Evolutionary conservation across 305 asterid species (phyloP).

Genomic region (Fraxinus ornus): DNA sequence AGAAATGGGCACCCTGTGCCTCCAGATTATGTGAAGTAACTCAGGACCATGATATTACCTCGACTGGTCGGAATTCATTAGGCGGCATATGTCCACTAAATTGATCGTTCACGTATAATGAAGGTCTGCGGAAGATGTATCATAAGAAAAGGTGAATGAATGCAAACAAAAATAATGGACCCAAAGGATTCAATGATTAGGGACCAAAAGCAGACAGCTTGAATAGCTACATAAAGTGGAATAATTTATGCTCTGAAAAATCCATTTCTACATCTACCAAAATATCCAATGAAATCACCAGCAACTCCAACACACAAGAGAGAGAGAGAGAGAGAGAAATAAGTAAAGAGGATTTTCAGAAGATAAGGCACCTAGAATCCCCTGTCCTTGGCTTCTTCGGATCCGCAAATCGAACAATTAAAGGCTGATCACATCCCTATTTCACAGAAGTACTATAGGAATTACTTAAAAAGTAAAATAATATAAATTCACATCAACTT

Average conservation of each 20-base stretch:
- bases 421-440: slow-evolving; percentile 86
- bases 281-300: not conserved
- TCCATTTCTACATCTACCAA: not conserved
- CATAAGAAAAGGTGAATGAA: slow-evolving; percentile 10
- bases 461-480: slow-evolving; percentile 12
- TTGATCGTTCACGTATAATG: slow-evolving; percentile 41
- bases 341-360: slow-evolving; percentile 20
- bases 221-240: not conserved
- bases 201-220: not conserved
- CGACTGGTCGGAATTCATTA: slow-evolving; percentile 44
- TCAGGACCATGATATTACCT: slow-evolving; percentile 27
- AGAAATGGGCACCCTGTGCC: slow-evolving; percentile 9
- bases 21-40: slow-evolving; percentile 19
- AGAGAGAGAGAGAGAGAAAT: not conserved
- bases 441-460: slow-evolving; percentile 13
- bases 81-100: slow-evolving; percentile 37
- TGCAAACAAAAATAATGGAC: slow-evolving; percentile 6
- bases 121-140: slow-evolving; percentile 44
- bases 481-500: slow-evolving; percentile 3
- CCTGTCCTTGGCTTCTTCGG: slow-evolving; percentile 83
- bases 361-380: slow-evolving; percentile 55
- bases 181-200: not conserved
- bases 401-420: slow-evolving; percentile 90
- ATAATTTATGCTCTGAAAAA: not conserved
- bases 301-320: not conserved